A percentile compares a stretch with the other conserved stretches of the same genome.
Evolutionary conservation across 129 eudicot species (phyloP).

Genomic region (Erigeron canadensis): DNA sequence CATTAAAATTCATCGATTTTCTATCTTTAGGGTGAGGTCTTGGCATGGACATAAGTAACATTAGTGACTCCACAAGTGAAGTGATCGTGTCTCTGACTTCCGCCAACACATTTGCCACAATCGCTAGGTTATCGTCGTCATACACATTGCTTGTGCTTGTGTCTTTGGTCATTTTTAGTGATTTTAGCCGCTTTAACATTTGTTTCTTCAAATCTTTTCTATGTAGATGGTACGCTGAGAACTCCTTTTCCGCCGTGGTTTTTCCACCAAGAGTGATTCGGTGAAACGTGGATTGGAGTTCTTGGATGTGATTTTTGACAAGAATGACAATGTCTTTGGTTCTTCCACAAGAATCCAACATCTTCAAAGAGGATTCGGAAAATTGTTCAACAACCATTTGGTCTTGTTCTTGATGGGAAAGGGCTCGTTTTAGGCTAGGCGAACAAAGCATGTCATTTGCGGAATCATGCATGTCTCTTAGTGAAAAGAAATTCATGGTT

Average conservation of each 20-base stretch:
- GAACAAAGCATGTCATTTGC: conserved; percentile 70
- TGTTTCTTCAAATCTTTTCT: conserved; percentile 73
- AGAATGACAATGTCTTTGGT: conserved; percentile 63
- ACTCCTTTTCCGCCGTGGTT: conserved; percentile 36
- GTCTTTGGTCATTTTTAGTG: conserved; percentile 46
- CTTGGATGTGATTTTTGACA: conserved; percentile 72
- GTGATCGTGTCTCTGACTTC: conserved; percentile 65
- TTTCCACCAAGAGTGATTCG: conserved; percentile 40
- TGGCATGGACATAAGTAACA: conserved; percentile 70
- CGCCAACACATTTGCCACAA: conserved; percentile 56
- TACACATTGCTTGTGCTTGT: conserved; percentile 11
- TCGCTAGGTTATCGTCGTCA: conserved; percentile 43
- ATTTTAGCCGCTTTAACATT: conserved; percentile 54
- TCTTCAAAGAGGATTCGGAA: conserved; percentile 63
- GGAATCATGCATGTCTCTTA: conserved; percentile 61
- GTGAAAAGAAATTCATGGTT: conserved; percentile 46
- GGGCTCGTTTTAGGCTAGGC: conserved; percentile 41
- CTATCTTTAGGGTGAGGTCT: conserved; percentile 35
- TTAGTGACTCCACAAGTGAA: conserved; percentile 54
- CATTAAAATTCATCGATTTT: conserved; percentile 36
- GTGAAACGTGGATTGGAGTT: conserved; percentile 64
- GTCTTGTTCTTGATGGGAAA: conserved; percentile 43
- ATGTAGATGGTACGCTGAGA: conserved; percentile 42
- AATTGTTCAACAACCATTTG: conserved; percentile 43
- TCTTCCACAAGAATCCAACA: conserved; percentile 74